phyloP scores from a whole-genome alignment of 202 grass and related monocot genomes.

The Sporobolus alterniflorus region DNA sequence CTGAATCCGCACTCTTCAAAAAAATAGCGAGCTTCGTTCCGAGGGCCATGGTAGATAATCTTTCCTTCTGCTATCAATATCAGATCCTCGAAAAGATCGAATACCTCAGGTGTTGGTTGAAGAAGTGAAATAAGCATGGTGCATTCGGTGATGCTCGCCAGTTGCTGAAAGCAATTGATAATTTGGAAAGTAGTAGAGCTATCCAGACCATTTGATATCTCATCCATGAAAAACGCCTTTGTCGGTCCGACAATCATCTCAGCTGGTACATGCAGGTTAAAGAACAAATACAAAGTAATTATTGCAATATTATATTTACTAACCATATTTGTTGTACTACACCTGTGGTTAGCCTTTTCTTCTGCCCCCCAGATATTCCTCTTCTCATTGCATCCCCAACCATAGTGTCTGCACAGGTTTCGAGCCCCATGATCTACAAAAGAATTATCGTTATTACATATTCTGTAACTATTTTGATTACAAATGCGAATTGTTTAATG shows the following conservation, averaged over 20 bases:
- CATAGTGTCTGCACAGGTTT: slow-evolving; percentile 60
- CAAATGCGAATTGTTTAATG: not conserved
- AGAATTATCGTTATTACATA: not conserved
- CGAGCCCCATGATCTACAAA: slow-evolving; percentile 58
- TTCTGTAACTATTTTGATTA: not conserved
- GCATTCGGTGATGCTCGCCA: slow-evolving; percentile 50
- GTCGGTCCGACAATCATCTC: slow-evolving; percentile 65
- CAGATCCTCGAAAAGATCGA: slow-evolving; percentile 67
- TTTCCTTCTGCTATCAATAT: slow-evolving; percentile 71
- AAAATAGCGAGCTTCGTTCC: slow-evolving; percentile 37
- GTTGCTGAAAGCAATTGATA: slow-evolving; percentile 54
- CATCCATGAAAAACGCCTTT: slow-evolving; percentile 67
- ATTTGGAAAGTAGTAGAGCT: slow-evolving; percentile 64
- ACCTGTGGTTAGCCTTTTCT: slow-evolving; percentile 72
- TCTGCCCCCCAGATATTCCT: slow-evolving; percentile 69
- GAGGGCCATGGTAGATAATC: slow-evolving; percentile 57
- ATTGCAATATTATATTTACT: not conserved
- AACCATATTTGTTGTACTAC: not conserved
- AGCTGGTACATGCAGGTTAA: slow-evolving; percentile 30
- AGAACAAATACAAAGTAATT: not conserved
- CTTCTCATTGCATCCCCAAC: slow-evolving; percentile 67
- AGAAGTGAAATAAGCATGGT: slow-evolving; percentile 74
- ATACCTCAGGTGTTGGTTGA: slow-evolving; percentile 73
- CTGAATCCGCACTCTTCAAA: slow-evolving; percentile 63
- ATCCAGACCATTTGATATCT: slow-evolving; percentile 74